phyloP scores from a whole-genome alignment of 768 basidiomycete species.

The Tephrocybe sp. region DNA sequence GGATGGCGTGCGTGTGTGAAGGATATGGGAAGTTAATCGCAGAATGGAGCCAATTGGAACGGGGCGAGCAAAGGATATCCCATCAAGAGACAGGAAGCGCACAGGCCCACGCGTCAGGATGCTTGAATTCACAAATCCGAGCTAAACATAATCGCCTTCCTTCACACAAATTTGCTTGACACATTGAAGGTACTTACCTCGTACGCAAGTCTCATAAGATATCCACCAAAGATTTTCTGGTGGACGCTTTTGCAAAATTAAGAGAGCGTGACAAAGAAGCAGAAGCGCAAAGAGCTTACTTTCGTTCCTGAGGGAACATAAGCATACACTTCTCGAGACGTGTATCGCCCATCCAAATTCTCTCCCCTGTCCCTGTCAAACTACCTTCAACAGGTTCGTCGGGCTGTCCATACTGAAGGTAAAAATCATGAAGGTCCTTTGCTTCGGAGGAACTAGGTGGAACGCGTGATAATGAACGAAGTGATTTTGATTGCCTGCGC shows the following conservation, averaged over 20 bases:
- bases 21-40: constrained; percentile 65
- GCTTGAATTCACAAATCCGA: constrained; percentile 70
- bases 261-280: background rate
- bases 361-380: constrained; percentile 30
- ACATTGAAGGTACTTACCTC: constrained; percentile 41
- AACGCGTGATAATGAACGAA: constrained; percentile 63
- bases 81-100: constrained; percentile 74
- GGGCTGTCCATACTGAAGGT: constrained; percentile 53
- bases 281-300: constrained; percentile 41
- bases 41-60: constrained; percentile 86
- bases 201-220: constrained; percentile 64
- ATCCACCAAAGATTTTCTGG: constrained; percentile 81
- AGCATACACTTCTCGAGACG: constrained; percentile 64
- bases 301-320: constrained; percentile 86
- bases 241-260: constrained; percentile 53
- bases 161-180: background rate
- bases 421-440: constrained; percentile 63
- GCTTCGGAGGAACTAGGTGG: constrained; percentile 76
- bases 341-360: constrained; percentile 77
- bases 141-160: constrained; percentile 30
- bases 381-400: constrained; percentile 23
- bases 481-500: constrained; percentile 48
- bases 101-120: constrained; percentile 67
- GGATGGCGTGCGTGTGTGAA: constrained; percentile 44
- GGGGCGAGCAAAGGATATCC: constrained; percentile 74